Evolutionary conservation across 2,329 filamentous ascomycete species (phyloP).

Genomic region (Penicillium expansum): DNA sequence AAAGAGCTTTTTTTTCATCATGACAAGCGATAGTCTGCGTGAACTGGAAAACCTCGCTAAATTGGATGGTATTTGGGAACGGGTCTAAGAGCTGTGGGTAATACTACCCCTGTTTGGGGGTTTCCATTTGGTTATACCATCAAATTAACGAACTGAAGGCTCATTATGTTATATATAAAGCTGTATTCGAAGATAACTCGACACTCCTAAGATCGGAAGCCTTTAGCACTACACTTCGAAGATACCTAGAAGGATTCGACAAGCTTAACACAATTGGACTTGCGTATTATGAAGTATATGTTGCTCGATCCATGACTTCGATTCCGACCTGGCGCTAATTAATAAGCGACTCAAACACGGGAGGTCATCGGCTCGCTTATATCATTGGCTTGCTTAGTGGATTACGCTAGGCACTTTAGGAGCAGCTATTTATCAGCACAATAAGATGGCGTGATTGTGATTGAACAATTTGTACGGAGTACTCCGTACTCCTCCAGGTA

Average conservation of each 20-base stretch:
- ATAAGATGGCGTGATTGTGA: neutral
- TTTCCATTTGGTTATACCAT: neutral
- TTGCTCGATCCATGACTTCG: too few relatives aligned
- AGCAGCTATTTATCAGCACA: neutral
- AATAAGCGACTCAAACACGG: neutral
- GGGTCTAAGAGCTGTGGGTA: neutral
- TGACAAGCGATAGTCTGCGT: neutral
- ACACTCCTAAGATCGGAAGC: neutral
- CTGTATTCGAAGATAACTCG: neutral
- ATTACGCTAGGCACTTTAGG: too few relatives aligned
- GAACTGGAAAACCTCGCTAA: neutral
- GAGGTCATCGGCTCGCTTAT: neutral
- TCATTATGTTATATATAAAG: neutral
- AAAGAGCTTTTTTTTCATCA: neutral
- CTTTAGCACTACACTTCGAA: neutral
- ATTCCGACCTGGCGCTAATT: too few relatives aligned
- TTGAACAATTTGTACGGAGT: neutral
- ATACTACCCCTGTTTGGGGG: neutral
- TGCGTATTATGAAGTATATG: too few relatives aligned
- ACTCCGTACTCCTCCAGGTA: neutral
- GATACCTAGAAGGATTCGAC: too few relatives aligned
- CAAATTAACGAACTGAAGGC: neutral
- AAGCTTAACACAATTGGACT: too few relatives aligned
- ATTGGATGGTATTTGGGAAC: neutral
- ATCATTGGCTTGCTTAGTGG: neutral